Evolutionary conservation across 768 basidiomycete species (phyloP).

Genomic region (Pluteus cervinus): DNA sequence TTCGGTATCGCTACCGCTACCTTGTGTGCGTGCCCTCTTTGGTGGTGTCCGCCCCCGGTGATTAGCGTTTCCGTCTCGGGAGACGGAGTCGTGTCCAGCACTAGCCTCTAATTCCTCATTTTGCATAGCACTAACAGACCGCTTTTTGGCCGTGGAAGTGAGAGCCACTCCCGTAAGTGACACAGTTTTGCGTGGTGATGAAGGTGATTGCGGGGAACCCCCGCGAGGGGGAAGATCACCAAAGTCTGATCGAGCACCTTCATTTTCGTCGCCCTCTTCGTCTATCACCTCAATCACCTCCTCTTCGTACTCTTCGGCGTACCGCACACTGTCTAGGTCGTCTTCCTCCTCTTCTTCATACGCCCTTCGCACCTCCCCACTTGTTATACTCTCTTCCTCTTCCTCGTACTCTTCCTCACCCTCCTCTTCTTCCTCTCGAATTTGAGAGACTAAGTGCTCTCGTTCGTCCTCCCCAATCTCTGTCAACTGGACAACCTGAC

Average conservation of each 20-base stretch:
- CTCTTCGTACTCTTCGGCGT: slow-evolving; percentile 24
- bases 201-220: not conserved
- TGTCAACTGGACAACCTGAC: slow-evolving; percentile 11
- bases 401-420: slow-evolving; percentile 19
- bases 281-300: slow-evolving; percentile 4
- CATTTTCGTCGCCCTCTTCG: slow-evolving; percentile 10
- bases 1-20: no score
- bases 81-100: slow-evolving; percentile 2
- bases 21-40: slow-evolving; percentile 12
- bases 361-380: no score
- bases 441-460: slow-evolving; percentile 18
- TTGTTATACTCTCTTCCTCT: slow-evolving; percentile 4
- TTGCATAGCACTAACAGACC: slow-evolving; percentile 12
- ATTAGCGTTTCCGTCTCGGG: not conserved
- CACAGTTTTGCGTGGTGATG: not conserved
- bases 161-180: slow-evolving; percentile 1
- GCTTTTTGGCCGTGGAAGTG: slow-evolving; percentile 9
- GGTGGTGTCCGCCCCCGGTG: slow-evolving; percentile 10
- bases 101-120: slow-evolving; percentile 12
- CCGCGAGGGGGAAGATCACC: not conserved
- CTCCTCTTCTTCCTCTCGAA: slow-evolving; percentile 13
- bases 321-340: slow-evolving; percentile 25
- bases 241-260: not conserved
- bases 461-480: slow-evolving; percentile 18
- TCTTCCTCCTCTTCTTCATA: slow-evolving; percentile 21